Evolutionary conservation across 306 rosid genomes (phyloP).

Genomic region (Dryas octopetala): DNA sequence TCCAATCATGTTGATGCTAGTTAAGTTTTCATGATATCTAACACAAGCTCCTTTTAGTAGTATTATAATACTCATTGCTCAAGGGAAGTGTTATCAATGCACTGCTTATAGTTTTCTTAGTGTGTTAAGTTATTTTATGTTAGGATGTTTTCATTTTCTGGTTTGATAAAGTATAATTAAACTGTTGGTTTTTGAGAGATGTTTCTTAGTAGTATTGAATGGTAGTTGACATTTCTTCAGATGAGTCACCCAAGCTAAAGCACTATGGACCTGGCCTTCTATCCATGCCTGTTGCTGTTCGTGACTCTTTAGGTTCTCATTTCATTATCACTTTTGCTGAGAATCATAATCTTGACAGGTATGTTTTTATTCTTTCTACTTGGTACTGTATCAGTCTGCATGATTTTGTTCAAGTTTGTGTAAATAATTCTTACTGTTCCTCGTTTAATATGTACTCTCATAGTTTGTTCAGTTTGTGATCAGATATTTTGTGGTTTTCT

Average conservation of each 20-base stretch:
- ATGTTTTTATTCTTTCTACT: slow-evolving; percentile 3
- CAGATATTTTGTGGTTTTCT: neutral
- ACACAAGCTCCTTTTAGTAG: neutral
- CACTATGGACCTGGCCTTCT: slow-evolving; percentile 80
- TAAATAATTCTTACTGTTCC: neutral
- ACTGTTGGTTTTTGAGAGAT: neutral
- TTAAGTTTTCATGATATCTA: neutral
- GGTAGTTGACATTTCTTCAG: slow-evolving; percentile 43
- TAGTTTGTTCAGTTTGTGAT: neutral
- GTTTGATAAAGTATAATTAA: neutral
- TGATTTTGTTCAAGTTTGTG: neutral
- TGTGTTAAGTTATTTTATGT: neutral
- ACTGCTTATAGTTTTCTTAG: neutral
- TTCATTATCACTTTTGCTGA: slow-evolving; percentile 78
- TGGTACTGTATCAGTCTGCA: neutral
- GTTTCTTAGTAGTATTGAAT: neutral
- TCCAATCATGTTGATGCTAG: neutral
- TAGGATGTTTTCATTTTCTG: neutral
- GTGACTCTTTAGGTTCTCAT: slow-evolving; percentile 84
- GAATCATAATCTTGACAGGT: slow-evolving; percentile 85
- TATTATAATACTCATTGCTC: neutral
- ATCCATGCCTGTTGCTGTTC: slow-evolving; percentile 76
- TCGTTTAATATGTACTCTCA: neutral
- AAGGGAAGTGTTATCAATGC: neutral
- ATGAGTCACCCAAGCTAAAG: slow-evolving; percentile 74